Base-by-base conservation (phyloP, 1,139 yeast genomes). In the Pichia sp. region DNA sequence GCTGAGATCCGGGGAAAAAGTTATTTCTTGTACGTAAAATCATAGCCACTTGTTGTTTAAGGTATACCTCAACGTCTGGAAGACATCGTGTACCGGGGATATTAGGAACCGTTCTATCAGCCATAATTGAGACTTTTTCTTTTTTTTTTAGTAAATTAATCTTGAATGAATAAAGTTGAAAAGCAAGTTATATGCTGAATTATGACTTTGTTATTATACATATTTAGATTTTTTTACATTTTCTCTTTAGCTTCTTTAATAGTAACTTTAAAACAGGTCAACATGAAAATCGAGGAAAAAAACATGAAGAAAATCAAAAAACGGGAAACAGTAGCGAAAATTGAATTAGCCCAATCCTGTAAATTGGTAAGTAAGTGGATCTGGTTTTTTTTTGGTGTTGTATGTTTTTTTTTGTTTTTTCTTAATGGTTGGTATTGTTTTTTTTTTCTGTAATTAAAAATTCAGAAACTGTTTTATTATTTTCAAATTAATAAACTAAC, bases 1-100 rank as follows among this genome's bases (percentile, higher is more conserved):
- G 99, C 64, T 94, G 98, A 1, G 97, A 82, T 0, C 97, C 97
- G 4, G 95, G 90, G 56, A 87, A 87, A 2, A 67, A 59, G 27
- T 71, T 65, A 46, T 65, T 69, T 46, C 80, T 65, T 33, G 80
- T 64, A 25, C 79, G 77, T 40, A 89, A 67, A 33, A 90, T 70
- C 45, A 76, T 78, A 16, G 90, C 82, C 10, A 90, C 82, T 68
- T 82, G 79, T 44, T 73, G 71, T 58, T 81, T 77, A 46, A 90
- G 71, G 49, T 78, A 89, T 35, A 74, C 74, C 0, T 86, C 78
- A 27, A 85, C 85, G 40, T 77, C 78, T 1, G 80, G 82, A 5
- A 90, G 84, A 52, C 87, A 84, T 49, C 73, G 69, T 11, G 76
- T 76, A 23, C 97, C 97, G 3, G 97, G 97, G 39, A 90, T 84